Evolutionary conservation across 2,329 filamentous ascomycete species (phyloP).

Genomic region (Alternaria angustiovoidea): DNA sequence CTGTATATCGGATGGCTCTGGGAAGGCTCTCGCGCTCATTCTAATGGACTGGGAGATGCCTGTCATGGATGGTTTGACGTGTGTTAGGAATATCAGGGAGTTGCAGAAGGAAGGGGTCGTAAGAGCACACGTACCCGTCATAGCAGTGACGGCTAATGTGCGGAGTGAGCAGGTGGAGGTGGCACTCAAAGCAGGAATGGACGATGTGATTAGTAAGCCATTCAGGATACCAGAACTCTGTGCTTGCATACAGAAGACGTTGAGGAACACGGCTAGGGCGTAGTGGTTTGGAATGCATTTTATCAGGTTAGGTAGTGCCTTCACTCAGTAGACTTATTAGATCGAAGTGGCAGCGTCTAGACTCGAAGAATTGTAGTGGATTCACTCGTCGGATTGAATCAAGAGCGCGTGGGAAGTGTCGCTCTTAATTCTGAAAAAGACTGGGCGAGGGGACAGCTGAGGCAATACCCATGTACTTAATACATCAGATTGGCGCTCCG

Average conservation of each 20-base stretch:
- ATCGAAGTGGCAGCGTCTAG: neutral
- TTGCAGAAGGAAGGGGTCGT: slow-evolving; percentile 33
- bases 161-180: slow-evolving; percentile 40
- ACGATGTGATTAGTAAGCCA: slow-evolving; percentile 75
- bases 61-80: slow-evolving; percentile 43
- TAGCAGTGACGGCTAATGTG: slow-evolving; percentile 49
- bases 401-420: neutral
- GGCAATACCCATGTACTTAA: neutral
- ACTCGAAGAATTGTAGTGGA: neutral
- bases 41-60: slow-evolving; percentile 49
- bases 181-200: slow-evolving; percentile 45
- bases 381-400: accelerated
- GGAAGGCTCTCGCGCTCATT: slow-evolving; percentile 31
- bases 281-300: neutral
- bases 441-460: neutral
- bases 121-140: slow-evolving; percentile 38
- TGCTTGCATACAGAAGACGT: slow-evolving; percentile 29
- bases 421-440: neutral
- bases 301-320: neutral
- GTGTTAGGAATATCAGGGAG: slow-evolving; percentile 35
- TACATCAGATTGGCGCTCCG: neutral
- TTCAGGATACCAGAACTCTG: slow-evolving; percentile 58
- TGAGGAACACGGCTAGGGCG: slow-evolving; percentile 6
- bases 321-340: neutral
- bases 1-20: slow-evolving; percentile 22